Conservation (phyloP, 2,329 filamentous ascomycete genomes). For the Pestalotiopsis fici region DNA sequence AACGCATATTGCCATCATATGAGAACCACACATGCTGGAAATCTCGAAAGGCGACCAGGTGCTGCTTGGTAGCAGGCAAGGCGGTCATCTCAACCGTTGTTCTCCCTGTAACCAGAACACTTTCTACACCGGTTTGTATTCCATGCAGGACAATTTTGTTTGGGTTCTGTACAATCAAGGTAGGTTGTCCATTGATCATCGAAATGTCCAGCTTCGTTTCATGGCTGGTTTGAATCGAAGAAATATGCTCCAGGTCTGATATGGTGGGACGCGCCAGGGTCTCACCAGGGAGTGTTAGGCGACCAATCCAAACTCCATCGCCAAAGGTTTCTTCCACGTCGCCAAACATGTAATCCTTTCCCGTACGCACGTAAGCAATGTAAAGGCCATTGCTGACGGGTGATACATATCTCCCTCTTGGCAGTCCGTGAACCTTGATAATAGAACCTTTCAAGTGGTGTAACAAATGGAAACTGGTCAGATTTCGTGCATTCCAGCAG, state of each 20-base stretch:
- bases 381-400: background rate
- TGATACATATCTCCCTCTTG: background rate
- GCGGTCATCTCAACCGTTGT: background rate
- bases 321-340: background rate
- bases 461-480: background rate
- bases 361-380: background rate
- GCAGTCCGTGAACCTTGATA: background rate
- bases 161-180: background rate
- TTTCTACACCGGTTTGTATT: background rate
- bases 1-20: accelerated
- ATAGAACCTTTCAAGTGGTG: background rate
- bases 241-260: background rate
- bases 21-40: background rate
- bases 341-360: background rate
- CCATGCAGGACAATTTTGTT: background rate
- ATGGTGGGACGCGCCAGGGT: background rate
- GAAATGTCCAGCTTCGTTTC: background rate
- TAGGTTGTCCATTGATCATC: background rate
- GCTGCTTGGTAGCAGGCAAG: background rate
- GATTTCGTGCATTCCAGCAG: background rate
- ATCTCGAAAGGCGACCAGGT: background rate
- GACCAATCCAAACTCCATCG: background rate
- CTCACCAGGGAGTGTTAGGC: background rate
- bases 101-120: background rate
- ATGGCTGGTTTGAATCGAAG: background rate